A percentile compares a stretch with the other conserved stretches of the same genome.
Evolutionary conservation across 78 protist species (phyloP).

Genomic region (Thecamonas trahens): DNA sequence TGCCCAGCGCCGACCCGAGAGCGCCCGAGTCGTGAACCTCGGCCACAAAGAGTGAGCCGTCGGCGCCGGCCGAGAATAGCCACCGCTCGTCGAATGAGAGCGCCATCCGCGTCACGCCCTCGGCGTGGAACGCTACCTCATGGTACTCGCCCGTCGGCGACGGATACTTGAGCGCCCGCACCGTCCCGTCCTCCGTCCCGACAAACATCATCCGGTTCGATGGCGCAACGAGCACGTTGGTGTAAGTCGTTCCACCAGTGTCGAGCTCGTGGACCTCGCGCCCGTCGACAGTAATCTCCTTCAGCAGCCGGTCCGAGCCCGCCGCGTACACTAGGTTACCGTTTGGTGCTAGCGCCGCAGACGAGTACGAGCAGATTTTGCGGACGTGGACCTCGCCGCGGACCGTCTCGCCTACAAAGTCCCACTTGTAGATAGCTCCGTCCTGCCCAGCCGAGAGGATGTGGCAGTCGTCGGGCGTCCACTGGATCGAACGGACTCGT

Average conservation of each 20-base stretch:
- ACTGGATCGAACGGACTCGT: conserved; percentile 19
- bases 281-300: background rate
- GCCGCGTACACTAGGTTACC: conserved; percentile 18
- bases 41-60: conserved; percentile 31
- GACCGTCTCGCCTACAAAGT: conserved; percentile 16
- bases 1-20: background rate
- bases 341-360: conserved; percentile 2
- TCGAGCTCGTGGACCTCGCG: background rate
- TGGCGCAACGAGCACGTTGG: conserved; percentile 32
- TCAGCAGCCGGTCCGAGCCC: conserved; percentile 38
- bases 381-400: conserved; percentile 31
- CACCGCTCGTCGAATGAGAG: conserved; percentile 32
- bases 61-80: conserved; percentile 46
- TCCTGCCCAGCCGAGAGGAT: conserved; percentile 49
- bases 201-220: background rate
- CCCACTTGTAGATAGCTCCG: conserved; percentile 73
- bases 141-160: background rate
- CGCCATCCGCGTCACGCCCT: conserved; percentile 20
- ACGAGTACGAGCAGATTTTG: conserved; percentile 32
- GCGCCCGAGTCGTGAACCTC: conserved; percentile 35
- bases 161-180: conserved; percentile 35
- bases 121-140: conserved; percentile 3
- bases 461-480: conserved; percentile 34
- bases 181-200: conserved; percentile 24
- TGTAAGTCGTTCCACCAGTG: conserved; percentile 2